A percentile compares a stretch with the other conserved stretches of the same genome.
These are phyloP conservation scores for Curvularia sp. DNA, from an alignment of 2,329 filamentous ascomycete species.

Conservation along the genomic window DNA sequence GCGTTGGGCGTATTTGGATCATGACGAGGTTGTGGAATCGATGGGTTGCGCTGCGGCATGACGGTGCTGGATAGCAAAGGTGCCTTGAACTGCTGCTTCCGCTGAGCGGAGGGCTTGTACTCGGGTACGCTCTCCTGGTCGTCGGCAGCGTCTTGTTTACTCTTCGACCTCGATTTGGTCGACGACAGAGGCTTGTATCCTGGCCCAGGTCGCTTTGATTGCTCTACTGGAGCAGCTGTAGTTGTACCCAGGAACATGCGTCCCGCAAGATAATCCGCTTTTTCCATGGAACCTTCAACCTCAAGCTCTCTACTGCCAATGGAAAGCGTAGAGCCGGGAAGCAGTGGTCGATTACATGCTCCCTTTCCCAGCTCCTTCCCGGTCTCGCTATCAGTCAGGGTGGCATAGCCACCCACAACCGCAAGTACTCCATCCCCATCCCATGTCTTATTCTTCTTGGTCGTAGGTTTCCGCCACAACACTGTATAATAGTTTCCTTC, in stretches of 20 bases:
- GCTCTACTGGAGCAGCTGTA: slow-evolving; percentile 27
- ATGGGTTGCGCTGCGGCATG: slow-evolving; percentile 56
- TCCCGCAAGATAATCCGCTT: slow-evolving; percentile 64
- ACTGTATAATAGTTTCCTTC: slow-evolving; percentile 55
- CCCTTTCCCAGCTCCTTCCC: slow-evolving; percentile 69
- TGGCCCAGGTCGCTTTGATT: slow-evolving; percentile 24
- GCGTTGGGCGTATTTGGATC: slow-evolving; percentile 67
- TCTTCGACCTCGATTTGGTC: slow-evolving; percentile 27
- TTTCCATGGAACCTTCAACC: slow-evolving; percentile 67
- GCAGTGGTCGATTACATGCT: slow-evolving; percentile 63
- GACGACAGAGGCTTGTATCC: slow-evolving; percentile 25
- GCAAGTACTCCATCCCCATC: slow-evolving; percentile 73
- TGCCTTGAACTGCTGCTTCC: slow-evolving; percentile 65
- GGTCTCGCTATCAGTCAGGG: slow-evolving; percentile 65
- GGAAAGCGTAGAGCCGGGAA: slow-evolving; percentile 67
- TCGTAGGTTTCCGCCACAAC: slow-evolving; percentile 69
- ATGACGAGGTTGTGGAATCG: slow-evolving; percentile 67
- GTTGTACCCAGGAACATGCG: slow-evolving; percentile 53
- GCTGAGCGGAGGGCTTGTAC: slow-evolving; percentile 48
- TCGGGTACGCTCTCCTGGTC: slow-evolving; percentile 50
- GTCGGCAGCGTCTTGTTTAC: slow-evolving; percentile 6
- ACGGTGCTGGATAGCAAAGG: slow-evolving; percentile 65
- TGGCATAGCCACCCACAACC: slow-evolving; percentile 64
- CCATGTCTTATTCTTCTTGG: slow-evolving; percentile 80
- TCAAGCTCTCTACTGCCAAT: slow-evolving; percentile 73